Base-by-base conservation (phyloP, 495 filamentous ascomycete genomes). In the Gamarada debralockiae region DNA sequence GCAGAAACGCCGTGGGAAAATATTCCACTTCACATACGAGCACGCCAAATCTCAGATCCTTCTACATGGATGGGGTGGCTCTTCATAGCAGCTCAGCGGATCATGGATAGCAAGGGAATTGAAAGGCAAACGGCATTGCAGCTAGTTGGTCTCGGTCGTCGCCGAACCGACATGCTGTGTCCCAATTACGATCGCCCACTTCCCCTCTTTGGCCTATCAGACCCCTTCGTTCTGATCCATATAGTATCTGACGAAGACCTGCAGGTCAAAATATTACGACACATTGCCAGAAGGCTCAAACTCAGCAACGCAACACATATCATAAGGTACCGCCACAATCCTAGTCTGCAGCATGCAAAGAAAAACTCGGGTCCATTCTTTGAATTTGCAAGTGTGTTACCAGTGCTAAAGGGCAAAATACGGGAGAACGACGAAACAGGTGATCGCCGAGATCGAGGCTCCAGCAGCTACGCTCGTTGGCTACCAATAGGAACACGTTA, bases 171-270 rank as follows among this genome's bases (percentile, higher is more conserved):
- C 8, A 41, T 53, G n/a, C 40, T 53, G 13, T 42, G 22, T 39
- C 3, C n/a, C 2, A 8, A 43, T 24, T 33, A 21, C n/a, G 2
- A 39, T 2, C 13, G 14, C 10, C 42, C 41, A 1, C 18, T 37
- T 10, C 51, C 51, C 13, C 13, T 53, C 13, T 53, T 53, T 39
- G 51, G 51, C 5, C 40, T 53, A 10, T 46, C 51, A 20, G 18
- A 39, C 2, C 17, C 34, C 10, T 21, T 21, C 22, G 44, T 29
- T 48, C 17, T 44, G 4, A 8, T 44, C 4, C 15, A 22, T 8
- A 6, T 44, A 20, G 5, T 44, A 22, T 20, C 15, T 20, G 17
- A 44, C 41, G 41, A 44, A 14, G 22, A 44, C 17, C 7, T 20
- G 22, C 41, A 22, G 17, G 41, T 44, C 14, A 22, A 44, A 8